Evolutionary conservation across 768 basidiomycete species (phyloP), one percentile per base, ranked within the genome.

Genomic region (Collybia sordida): DNA sequence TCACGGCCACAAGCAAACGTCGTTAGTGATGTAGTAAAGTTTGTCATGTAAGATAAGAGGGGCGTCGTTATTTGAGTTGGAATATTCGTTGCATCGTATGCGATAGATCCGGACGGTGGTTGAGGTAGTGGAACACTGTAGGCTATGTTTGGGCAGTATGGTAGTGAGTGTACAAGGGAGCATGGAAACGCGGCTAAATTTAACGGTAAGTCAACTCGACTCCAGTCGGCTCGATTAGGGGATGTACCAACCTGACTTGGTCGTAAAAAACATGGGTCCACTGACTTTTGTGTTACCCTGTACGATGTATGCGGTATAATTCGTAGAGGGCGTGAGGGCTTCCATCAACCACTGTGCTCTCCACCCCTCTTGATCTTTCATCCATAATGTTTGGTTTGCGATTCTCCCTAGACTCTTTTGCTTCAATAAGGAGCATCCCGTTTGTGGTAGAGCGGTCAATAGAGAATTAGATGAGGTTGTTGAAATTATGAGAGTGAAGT

Each of bases 1-100:
- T 93, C 90, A 23, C 88, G 79, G 15, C 89, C 88, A 62, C 93
- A 94, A 1, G 90, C 80, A 52, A 85, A 81, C 3, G 86, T 88
- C 25, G 79, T 75, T 7, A 95, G 80, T 17, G 81, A 77, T 1
- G 77, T 75, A 1, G 90, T 86, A 66, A 94, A 92, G 67, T 91
- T 90, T 42, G 82, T 66, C 54, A 94, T 66, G 51, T 79, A 81
- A 19, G 74, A 68, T 37, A 84, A 58, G 37, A 92, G 74, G 6
- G 79, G 77, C 9, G 62, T 59, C 17, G 77, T 68, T n/a, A 90
- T 61, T 18, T 55, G 49, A 3, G 60, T 51, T 0, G 86, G 83
- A 11, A 91, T 67, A 18, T 75, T 81, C 11, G 69, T 64, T 6
- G 72, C 69, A 18, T 81, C 73, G 63, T 88, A 81, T 0, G 72